Base-by-base conservation (phyloP, 768 basidiomycete genomes). In the Chlorophyllum brunneum region DNA sequence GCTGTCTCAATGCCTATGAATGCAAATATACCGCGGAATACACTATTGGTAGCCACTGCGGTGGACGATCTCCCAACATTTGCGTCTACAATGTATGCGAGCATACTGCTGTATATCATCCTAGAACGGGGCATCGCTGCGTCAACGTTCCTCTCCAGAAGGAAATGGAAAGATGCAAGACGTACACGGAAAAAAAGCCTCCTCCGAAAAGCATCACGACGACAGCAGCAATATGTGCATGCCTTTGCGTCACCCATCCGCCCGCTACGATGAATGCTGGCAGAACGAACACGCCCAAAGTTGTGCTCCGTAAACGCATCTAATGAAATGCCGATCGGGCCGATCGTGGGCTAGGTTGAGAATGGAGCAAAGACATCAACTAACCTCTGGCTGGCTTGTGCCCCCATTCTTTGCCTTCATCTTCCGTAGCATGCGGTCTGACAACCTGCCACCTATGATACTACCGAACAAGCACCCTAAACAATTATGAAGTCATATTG, bases 171-270 rank as follows among this genome's bases (percentile, higher is more conserved):
- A 26, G 18, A 2, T 7, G 11, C 1, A 24, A 26, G 11, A 65
- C 82, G 61, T 56, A 90, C 88, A 88, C 83, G 9, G 80, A 76
- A 56, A 84, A 80, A 61, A 91, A 85, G 13, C 91, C 92, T 15
- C 77, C 72, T 36, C 84, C 61, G 67, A 92, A 88, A 8, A 94
- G 72, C 63, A 81, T 74, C 7, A 88, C 73, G 61, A 88, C 83
- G 20, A 91, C 72, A 0, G 76, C 85, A 1, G 83, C 76, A 36
- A 92, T 70, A 57, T 86, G 74, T 2, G 82, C 72, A 33, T 80
- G 80, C 55, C 82, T 63, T 50, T 85, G 69, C 38, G 76, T 80
- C 3, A 84, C 74, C 92, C 91, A 61, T 48, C 58, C 60, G 54
- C n/a, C 54, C 57, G 31, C 26, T 39, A 53, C 15, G n/a, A 44